Evolutionary conservation across 1,284 basidiomycete species (phyloP).

Genomic region (Rhodotorula sp.): DNA sequence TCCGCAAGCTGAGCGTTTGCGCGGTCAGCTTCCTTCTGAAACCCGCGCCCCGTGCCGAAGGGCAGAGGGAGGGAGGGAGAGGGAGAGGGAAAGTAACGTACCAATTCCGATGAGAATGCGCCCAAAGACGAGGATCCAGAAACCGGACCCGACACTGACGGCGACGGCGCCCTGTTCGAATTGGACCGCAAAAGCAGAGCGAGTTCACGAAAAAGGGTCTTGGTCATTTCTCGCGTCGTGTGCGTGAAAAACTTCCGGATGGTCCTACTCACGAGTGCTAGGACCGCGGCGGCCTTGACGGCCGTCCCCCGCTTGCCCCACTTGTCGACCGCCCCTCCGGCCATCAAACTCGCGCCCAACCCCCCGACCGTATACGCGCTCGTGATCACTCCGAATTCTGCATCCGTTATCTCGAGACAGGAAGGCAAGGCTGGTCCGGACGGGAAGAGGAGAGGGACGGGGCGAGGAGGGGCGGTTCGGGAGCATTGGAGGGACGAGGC

Average conservation of each 20-base stretch:
- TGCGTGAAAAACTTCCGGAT: too few species aligned
- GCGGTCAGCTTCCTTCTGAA: neutral
- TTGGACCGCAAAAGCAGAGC: too few species aligned
- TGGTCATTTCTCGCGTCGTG: too few species aligned
- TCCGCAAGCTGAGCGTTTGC: slow-evolving; percentile 44
- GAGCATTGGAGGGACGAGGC: slow-evolving; percentile 31
- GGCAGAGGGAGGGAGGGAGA: neutral
- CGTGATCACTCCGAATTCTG: slow-evolving; percentile 46
- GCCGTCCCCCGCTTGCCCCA: slow-evolving; percentile 39
- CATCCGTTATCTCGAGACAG: slow-evolving; percentile 35
- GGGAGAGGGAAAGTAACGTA: neutral
- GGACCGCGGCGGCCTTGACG: slow-evolving; percentile 12
- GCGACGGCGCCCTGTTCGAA: slow-evolving; percentile 18
- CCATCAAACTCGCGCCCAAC: slow-evolving; percentile 44
- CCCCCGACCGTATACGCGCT: slow-evolving; percentile 52
- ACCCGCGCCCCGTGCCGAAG: too few species aligned
- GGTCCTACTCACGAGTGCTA: slow-evolving; percentile 18
- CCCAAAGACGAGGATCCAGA: slow-evolving; percentile 32
- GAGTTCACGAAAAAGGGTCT: too few species aligned
- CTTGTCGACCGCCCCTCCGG: slow-evolving; percentile 40
- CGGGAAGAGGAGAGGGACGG: neutral
- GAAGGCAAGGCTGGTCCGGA: slow-evolving; percentile 7
- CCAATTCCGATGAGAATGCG: slow-evolving; percentile 48
- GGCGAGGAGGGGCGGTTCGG: neutral
- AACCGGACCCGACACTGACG: slow-evolving; percentile 30